Conservation (phyloP, 75 land plant species). For the Azolla pinnata region DNA sequence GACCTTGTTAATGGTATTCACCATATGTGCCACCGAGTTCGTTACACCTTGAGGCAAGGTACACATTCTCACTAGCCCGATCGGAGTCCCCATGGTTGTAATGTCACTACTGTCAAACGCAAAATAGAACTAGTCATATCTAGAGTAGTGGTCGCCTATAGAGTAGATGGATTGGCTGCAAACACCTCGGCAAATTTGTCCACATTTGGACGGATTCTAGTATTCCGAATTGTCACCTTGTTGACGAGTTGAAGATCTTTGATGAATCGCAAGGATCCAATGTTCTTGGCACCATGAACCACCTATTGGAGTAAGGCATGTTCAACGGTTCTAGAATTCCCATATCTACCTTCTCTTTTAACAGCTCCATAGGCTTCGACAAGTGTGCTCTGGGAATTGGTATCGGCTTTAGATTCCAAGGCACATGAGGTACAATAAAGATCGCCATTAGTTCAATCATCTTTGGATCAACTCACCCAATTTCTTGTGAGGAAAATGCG, state of each 20-base stretch:
- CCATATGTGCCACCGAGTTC: slow-evolving; percentile 4
- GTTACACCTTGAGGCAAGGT: slow-evolving; percentile 5
- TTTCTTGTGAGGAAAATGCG: slow-evolving; percentile 3
- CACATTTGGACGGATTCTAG: neutral
- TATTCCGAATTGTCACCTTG: slow-evolving; percentile 4
- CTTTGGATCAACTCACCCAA: slow-evolving; percentile 12
- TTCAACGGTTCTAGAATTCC: neutral
- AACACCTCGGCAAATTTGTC: neutral
- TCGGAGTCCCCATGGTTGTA: neutral
- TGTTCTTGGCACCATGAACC: neutral
- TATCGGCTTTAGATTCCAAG: slow-evolving; percentile 13
- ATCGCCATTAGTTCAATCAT: slow-evolving; percentile 10
- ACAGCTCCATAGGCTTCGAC: neutral
- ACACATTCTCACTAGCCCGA: slow-evolving; percentile 6
- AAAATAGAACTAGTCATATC: slow-evolving; percentile 1
- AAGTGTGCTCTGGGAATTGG: slow-evolving; percentile 2
- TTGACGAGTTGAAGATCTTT: neutral
- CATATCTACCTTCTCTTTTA: neutral
- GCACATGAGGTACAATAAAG: slow-evolving; percentile 12
- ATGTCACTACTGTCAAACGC: neutral
- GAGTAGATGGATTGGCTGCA: neutral
- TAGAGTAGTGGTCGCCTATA: neutral
- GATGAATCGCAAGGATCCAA: neutral
- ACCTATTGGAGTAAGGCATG: slow-evolving; percentile 3
- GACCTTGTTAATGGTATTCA: neutral